phyloP scores from a whole-genome alignment of 306 rosid genomes.

The Dalbergia cochinchinensis region DNA sequence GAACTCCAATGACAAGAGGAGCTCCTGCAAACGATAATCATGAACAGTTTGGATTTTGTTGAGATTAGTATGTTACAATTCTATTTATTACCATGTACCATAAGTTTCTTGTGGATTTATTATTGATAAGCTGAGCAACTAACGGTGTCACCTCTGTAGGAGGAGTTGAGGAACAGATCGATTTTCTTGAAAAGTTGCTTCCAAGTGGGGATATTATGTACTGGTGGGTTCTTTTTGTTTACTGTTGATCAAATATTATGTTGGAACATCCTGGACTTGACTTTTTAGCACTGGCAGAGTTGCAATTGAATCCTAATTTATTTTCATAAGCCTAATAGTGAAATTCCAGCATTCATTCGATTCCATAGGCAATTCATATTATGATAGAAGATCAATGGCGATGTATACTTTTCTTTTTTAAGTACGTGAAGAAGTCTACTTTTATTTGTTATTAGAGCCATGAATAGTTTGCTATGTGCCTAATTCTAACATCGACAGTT shows the following conservation, averaged over 20 bases:
- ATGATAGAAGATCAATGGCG: too few relatives aligned
- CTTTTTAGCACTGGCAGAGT: background rate
- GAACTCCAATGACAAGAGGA: conserved; percentile 73
- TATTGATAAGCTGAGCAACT: too few relatives aligned
- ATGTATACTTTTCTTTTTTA: too few relatives aligned
- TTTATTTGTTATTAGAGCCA: too few relatives aligned
- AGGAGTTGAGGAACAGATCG: conserved; percentile 66
- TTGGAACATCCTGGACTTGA: background rate
- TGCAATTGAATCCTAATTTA: background rate
- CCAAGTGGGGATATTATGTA: conserved; percentile 60
- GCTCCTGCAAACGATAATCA: conserved; percentile 74
- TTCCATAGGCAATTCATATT: background rate
- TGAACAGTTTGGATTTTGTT: too few relatives aligned
- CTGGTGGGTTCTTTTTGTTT: conserved; percentile 51
- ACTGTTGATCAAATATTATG: background rate
- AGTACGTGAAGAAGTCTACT: background rate
- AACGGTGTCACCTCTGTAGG: too few relatives aligned
- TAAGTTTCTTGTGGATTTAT: too few relatives aligned
- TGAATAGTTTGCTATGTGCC: background rate
- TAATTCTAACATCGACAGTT: background rate
- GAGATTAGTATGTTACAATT: too few relatives aligned
- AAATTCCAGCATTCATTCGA: background rate
- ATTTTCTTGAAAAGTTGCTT: conserved; percentile 57
- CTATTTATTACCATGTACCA: too few relatives aligned
- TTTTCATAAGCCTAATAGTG: background rate